A percentile compares a stretch with the other conserved stretches of the same genome.
Evolutionary conservation across 2,329 filamentous ascomycete genomes (phyloP).

Genomic region (Talaromyces albobiverticillius): DNA sequence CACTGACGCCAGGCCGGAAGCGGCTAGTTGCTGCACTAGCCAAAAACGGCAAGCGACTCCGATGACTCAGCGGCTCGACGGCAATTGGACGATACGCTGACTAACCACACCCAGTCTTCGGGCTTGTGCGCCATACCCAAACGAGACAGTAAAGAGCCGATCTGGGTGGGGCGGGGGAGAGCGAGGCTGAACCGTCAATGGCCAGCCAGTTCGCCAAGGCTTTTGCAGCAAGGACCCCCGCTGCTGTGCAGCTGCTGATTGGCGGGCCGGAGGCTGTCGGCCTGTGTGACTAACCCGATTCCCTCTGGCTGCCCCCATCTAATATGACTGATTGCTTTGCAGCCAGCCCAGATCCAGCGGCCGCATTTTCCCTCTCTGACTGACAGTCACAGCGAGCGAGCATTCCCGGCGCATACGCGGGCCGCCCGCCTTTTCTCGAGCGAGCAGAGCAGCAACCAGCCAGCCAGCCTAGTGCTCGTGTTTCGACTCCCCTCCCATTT

Average conservation of each 20-base stretch:
- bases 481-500: background rate
- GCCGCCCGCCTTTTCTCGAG: too few relatives aligned
- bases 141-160: background rate
- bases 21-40: conserved; percentile 1
- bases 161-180: conserved; percentile 1
- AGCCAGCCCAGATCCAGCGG: background rate
- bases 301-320: background rate
- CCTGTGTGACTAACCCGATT: conserved; percentile 2
- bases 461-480: background rate
- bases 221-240: background rate
- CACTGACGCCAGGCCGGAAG: conserved; percentile 3
- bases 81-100: background rate
- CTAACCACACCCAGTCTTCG: background rate
- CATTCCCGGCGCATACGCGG: too few relatives aligned
- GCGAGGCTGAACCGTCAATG: background rate
- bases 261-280: background rate
- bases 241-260: background rate
- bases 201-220: background rate
- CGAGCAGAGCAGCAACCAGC: background rate
- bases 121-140: background rate
- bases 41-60: conserved; percentile 4
- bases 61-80: conserved; percentile 4
- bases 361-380: too few relatives aligned
- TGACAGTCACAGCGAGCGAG: background rate
- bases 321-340: background rate